Base-by-base conservation (phyloP, 2,329 filamentous ascomycete species). In the Pseudophaeomoniella oleicola region DNA sequence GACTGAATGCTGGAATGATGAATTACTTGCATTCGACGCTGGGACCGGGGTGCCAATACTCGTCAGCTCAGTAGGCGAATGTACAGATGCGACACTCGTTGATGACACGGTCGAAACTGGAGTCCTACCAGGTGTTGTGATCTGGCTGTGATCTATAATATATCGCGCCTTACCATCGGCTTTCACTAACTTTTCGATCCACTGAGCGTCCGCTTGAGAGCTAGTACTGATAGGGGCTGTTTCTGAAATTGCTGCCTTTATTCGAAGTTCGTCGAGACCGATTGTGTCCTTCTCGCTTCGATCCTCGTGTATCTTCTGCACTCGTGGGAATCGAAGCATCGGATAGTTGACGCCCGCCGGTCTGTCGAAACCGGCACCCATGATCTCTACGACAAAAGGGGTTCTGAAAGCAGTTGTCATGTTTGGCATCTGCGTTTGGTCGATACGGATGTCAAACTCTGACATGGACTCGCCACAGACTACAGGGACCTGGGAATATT, bases 331-430 rank as follows among this genome's bases (percentile, higher is more conserved):
- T 1, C 86, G 71, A 36, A 85, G 71, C 40, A 77, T 78, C 63
- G 75, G 85, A 48, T 81, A 86, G 1, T 67, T 66, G 11, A 73
- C 75, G 48, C 80, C 78, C 3, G 73, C 69, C 2, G 71, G 67
- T 49, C 78, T 82, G 41, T 85, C 80, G 46, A 86, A 94, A 1
- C 79, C 78, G 42, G 83, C 82, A 37, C 84, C 87, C 16, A 81
- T 67, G 40, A 93, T 63, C 46, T 93, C 87, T 38, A 86, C 81
- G 0, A 94, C 74, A 14, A 84, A 71, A 0, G 85, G 85, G 0
- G 66, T 62, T 4, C 66, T 69, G 53, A 93, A 93, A 1, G 78
- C 56, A 3, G 54, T 49, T 17, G 56, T 53, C 39, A 62, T 56
- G 15, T 42, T 38, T 1, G 57, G 50, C 33, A 37, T 36, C 14